Evolutionary conservation across 768 basidiomycete species (phyloP).

Genomic region (Baorangia bicolor): DNA sequence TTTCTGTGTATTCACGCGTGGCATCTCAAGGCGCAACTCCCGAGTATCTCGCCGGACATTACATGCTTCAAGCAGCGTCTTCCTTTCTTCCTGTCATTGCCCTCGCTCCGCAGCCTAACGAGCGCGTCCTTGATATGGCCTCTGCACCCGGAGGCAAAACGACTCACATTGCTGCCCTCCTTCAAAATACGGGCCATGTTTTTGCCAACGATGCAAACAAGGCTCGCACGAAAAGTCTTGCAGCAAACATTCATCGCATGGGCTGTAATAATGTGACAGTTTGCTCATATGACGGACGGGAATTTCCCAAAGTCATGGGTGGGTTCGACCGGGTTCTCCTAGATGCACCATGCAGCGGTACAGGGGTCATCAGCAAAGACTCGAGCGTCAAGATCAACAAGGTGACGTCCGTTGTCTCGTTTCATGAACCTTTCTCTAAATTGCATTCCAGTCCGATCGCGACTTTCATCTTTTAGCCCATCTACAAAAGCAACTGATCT

Average conservation of each 20-base stretch:
- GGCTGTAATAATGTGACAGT: constrained; percentile 98
- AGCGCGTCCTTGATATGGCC: constrained; percentile 97
- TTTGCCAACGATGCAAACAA: constrained; percentile 98
- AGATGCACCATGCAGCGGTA: constrained; percentile 97
- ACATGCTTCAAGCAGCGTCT: constrained; percentile 99
- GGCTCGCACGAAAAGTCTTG: constrained; percentile 90
- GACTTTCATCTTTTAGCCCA: constrained; percentile 97
- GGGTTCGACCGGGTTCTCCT: constrained; percentile 97
- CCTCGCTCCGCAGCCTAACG: constrained; percentile 86
- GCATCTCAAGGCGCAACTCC: constrained; percentile 76
- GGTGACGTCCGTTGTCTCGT: constrained; percentile 42
- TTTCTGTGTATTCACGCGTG: neutral
- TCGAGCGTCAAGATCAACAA: constrained; percentile 98
- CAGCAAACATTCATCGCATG: constrained; percentile 93
- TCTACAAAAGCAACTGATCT: constrained; percentile 95
- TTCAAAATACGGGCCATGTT: constrained; percentile 97
- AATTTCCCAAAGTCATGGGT: constrained; percentile 98
- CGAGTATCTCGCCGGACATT: constrained; percentile 98
- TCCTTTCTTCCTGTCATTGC: constrained; percentile 99
- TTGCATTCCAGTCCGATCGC: constrained; percentile 68
- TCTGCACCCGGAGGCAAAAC: constrained; percentile 98
- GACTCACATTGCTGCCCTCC: constrained; percentile 93
- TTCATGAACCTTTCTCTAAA: constrained; percentile 5
- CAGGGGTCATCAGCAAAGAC: constrained; percentile 98
- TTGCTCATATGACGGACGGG: constrained; percentile 94